Base-by-base conservation (phyloP, 495 filamentous ascomycete species). In the Daldinia loculata region DNA sequence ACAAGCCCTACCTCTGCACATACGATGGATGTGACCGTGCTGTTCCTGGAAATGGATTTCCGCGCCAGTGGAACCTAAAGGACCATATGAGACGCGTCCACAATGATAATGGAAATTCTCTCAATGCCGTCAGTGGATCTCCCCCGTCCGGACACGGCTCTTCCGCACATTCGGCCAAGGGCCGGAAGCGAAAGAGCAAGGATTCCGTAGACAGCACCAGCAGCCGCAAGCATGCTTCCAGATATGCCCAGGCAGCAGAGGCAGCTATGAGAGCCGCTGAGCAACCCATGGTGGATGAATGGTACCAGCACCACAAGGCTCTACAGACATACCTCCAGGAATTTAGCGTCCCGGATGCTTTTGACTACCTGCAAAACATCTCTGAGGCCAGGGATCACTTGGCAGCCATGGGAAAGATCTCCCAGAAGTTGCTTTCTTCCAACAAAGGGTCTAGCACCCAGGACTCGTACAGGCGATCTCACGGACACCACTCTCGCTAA, bases 41-140 rank as follows among this genome's bases (percentile, higher is more conserved):
- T 56, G 80, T 89, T 51, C 83, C 87, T 26, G 92, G 92, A 74
- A 89, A 94, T 79, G 94, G 94, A 74, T 98, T 98, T 75, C 94
- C 93, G 36, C 89, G 94, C 76, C 89, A 93, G 71, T 98, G 93
- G 92, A 98, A 98, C 80, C 85, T 96, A 34, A 88, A 89, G 80
- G 94, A 98, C 84, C 94, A 98, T 83, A 96, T 97, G 93, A 91
- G 91, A 77, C 89, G 94, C 66, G 92, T 97, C 15, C 94, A 98
- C 81, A 91, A 94, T 80, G 92, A 93, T 81, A 88, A 81, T 63
- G 82, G 82, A 36, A 75, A 78, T 64, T 68, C 78, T 8, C 75
- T 76, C 50, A 76, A 75, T 66, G 64, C 78, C 7, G 62, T 71
- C 50, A 74, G 67, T 39, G 74, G 66, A 19, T 69, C 80, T 41